Base-by-base conservation (phyloP, 1,284 basidiomycete genomes). In the Malassezia dermatis region DNA sequence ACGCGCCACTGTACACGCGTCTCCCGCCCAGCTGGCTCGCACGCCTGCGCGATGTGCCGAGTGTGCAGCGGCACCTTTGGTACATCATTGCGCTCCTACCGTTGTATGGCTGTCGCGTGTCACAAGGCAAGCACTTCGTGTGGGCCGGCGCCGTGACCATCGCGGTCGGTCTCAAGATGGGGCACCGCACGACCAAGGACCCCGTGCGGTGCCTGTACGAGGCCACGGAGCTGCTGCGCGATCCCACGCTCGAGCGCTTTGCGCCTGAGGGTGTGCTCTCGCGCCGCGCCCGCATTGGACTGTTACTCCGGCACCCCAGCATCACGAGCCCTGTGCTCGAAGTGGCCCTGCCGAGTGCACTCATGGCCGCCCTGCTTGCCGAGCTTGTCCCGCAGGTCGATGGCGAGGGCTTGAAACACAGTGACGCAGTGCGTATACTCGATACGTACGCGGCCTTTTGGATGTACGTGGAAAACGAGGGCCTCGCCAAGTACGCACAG, bases 121-220 rank as follows among this genome's bases (percentile, higher is more conserved):
- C 63, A 8, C 63, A 64, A 41, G 67, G 68, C 58, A 66, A 69
- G 52, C 66, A 66, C 42, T 44, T 50, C 21, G 51, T 47, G 3
- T 68, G 64, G 71, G 63, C 68, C 2, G 66, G 62, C n/a, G 65
- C 63, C 24, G 49, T 41, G 23, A 63, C 66, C 13, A 55, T 72
- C 8, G 42, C 59, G 12, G 54, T 52, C n/a, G 71, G 70, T 2
- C 67, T 73, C 48, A 73, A 73, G 45, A 54, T 73, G 17, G 70
- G 67, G 26, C 60, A 59, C 8, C 59, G 58, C 32, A 62, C 53
- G 24, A 58, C 69, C n/a, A 69, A 65, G 30, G 64, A 69, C 11
- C 70, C 70, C 0, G 57, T 67, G 3, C 34, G 46, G 1, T 42
- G 51, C 11, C 44, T 71, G 11, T 42, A 58, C 40, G 42, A 50